Evolutionary conservation across 1,284 basidiomycete species (phyloP), one percentile per base, ranked within the genome.

Genomic region (Papiliotrema fonsecae): DNA sequence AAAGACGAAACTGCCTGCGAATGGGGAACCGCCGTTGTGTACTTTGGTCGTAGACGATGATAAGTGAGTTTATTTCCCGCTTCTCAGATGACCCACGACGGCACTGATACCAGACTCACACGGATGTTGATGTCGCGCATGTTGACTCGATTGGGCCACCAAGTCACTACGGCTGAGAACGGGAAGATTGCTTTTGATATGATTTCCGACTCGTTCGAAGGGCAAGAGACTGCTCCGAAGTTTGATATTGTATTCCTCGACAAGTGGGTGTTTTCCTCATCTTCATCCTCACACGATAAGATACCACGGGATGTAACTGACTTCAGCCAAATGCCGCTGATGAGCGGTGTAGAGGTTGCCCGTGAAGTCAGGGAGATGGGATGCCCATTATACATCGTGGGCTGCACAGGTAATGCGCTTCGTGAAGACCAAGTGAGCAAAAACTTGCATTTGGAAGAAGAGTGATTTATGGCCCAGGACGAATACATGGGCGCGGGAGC

Each of bases 151-250:
- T 74, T 93, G 4, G 88, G 89, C 1, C 90, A 87, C 70, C 69
- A 72, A 37, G 88, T 92, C 18, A 77, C 79, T 2, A 83, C 82
- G 4, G 90, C 91, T n/a, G 88, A 92, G 72, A 91, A 94, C 61
- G 90, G 90, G 5, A 81, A 84, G 64, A 73, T 85, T 26, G 89
- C 88, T 6, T 74, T 92, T 42, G 83, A 87, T 51, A 78, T 87
- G 76, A 81, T 92, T 37, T 65, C 43, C 24, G 57, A 59, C 35
- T 55, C 51, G 26, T 57, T 60, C 43, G 50, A 57, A 34, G 47
- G 51, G 16, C 45, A 64, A 42, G 30, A 45, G 2, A 51, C 51
- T 19, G 48, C 42, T 46, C 68, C 55, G 70, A 76, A 43, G 50
- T 90, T 79, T 62, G 84, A 85, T 49, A 78, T 87, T 2, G 77